Evolutionary conservation across 129 eudicot genomes (phyloP).

Genomic region (Saussurea involucrata): DNA sequence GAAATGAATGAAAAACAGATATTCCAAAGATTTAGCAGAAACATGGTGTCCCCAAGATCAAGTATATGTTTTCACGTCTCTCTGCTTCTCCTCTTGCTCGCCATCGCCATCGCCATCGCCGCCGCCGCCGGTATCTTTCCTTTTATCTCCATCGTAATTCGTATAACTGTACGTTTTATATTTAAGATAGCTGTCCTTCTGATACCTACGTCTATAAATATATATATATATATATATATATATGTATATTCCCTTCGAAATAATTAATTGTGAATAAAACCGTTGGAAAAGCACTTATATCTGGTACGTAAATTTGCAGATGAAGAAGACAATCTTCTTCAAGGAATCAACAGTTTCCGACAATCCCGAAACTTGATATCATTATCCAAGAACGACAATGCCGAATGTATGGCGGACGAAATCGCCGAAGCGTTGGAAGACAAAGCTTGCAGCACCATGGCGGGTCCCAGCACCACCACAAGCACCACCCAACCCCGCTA

Average conservation of each 20-base stretch:
- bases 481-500: slow-evolving; percentile 31
- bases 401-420: slow-evolving; percentile 69
- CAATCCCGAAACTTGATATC: slow-evolving; percentile 29
- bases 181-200: no score
- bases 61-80: not conserved
- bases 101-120: not conserved
- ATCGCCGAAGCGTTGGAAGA: slow-evolving; percentile 51
- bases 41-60: not conserved
- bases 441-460: slow-evolving; percentile 35
- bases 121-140: not conserved
- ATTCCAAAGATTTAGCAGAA: not conserved
- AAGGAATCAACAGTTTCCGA: slow-evolving; percentile 74
- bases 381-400: slow-evolving; percentile 55
- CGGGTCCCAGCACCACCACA: slow-evolving; percentile 31
- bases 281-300: not conserved
- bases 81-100: not conserved
- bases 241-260: no score
- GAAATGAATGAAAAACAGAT: not conserved
- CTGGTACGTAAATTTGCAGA: slow-evolving; percentile 30
- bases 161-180: no score
- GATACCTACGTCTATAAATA: no score
- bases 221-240: no score
- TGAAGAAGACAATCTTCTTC: slow-evolving; percentile 71
- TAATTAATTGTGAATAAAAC: no score
- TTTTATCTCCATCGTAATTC: no score